phyloP scores from a whole-genome alignment of 305 asterid genomes.

The Striga hermonthica region DNA sequence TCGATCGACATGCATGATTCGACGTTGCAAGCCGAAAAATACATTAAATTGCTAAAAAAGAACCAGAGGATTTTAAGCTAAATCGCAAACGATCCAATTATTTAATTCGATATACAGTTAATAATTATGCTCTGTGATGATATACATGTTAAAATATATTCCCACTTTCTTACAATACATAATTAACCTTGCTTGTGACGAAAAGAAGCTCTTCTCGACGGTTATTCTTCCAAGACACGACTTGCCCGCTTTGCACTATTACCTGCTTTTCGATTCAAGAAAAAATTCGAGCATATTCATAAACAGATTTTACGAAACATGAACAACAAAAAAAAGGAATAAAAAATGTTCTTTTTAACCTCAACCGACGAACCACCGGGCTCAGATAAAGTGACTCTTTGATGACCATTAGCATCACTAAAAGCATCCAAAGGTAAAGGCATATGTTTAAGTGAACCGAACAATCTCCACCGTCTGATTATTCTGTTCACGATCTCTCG shows the following conservation, averaged over 20 bases:
- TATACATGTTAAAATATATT: no score
- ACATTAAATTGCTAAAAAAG: no score
- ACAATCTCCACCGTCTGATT: slow-evolving; percentile 37
- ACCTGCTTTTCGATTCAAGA: slow-evolving; percentile 34
- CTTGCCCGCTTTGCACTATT: slow-evolving; percentile 48
- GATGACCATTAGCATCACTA: slow-evolving; percentile 32
- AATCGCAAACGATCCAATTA: background rate
- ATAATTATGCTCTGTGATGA: background rate
- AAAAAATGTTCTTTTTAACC: slow-evolving; percentile 19
- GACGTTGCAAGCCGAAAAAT: no score
- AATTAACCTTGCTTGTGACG: slow-evolving; percentile 45
- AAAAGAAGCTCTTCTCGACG: slow-evolving; percentile 53
- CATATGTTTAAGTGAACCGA: slow-evolving; percentile 37
- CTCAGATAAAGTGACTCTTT: slow-evolving; percentile 34
- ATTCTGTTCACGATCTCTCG: slow-evolving; percentile 33
- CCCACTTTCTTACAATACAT: no score
- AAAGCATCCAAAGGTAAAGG: slow-evolving; percentile 37
- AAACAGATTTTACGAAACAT: background rate
- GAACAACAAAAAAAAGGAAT: no score
- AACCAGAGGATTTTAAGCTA: background rate
- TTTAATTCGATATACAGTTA: background rate
- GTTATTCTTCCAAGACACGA: slow-evolving; percentile 59
- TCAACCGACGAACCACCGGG: slow-evolving; percentile 31
- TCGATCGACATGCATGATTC: no score
- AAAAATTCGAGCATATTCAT: background rate